Evolutionary conservation across 108 stramenopile genomes (phyloP).

Genomic region (Bacterosira constricta): DNA sequence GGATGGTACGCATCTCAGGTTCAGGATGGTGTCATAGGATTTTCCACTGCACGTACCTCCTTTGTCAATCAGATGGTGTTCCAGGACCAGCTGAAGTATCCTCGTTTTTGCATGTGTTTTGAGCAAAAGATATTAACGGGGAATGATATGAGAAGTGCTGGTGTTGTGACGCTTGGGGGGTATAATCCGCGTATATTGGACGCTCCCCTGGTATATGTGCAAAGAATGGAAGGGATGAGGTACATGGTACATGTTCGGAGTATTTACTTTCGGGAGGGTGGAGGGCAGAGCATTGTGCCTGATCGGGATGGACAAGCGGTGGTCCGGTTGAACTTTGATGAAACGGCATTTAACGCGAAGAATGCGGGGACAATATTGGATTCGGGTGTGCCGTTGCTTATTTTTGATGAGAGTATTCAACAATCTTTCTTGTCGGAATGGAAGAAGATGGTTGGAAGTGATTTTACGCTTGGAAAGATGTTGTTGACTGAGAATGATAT

Average conservation of each 20-base stretch:
- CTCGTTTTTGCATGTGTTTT: conserved; percentile 52
- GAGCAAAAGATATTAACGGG: conserved; percentile 15
- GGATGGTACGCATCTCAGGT: conserved; percentile 55
- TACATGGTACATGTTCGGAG: conserved; percentile 50
- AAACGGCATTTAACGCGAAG: conserved; percentile 28
- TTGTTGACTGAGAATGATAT: conserved; percentile 57
- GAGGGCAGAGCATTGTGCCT: conserved; percentile 37
- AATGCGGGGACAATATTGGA: conserved; percentile 49
- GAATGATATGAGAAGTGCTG: conserved; percentile 12
- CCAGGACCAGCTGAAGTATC: conserved; percentile 47
- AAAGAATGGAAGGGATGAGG: conserved; percentile 37
- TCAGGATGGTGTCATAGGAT: conserved; percentile 50
- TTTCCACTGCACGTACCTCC: conserved; percentile 46
- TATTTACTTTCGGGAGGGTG: conserved; percentile 47
- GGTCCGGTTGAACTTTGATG: conserved; percentile 44
- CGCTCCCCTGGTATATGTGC: conserved; percentile 50
- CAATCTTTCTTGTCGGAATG: conserved; percentile 41
- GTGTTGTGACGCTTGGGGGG: conserved; percentile 52
- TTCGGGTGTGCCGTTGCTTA: conserved; percentile 46
- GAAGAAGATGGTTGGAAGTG: conserved; percentile 39
- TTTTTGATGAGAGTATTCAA: conserved; percentile 47
- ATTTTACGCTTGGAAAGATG: conserved; percentile 39
- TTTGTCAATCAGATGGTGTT: conserved; percentile 57
- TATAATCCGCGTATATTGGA: conserved; percentile 42
- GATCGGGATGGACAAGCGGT: conserved; percentile 15